A percentile compares a stretch with the other conserved stretches of the same genome.
phyloP scores from a whole-genome alignment of 164 flowering plant species.

The Pachysandra terminalis region DNA sequence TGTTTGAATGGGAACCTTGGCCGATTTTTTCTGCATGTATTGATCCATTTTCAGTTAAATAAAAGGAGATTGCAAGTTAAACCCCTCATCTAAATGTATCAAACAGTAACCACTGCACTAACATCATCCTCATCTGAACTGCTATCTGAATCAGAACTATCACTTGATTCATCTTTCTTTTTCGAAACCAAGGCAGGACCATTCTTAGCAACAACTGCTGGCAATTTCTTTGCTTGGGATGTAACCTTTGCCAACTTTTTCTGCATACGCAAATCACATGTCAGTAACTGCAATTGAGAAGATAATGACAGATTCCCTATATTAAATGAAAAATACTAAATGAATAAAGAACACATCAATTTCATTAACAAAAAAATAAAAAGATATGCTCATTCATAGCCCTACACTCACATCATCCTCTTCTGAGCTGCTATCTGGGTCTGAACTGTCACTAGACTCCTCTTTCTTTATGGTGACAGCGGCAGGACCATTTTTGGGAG shows the following conservation, averaged over 20 bases:
- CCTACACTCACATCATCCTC: slow-evolving; percentile 14
- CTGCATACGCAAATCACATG: not conserved
- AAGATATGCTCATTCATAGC: no score
- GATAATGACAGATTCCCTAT: no score
- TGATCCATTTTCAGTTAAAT: not conserved
- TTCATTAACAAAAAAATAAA: no score
- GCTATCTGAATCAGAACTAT: slow-evolving; percentile 15
- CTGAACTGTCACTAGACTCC: slow-evolving; percentile 18
- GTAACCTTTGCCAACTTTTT: not conserved
- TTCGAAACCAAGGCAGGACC: slow-evolving; percentile 8
- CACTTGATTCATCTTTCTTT: slow-evolving; percentile 20
- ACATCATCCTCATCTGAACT: slow-evolving; percentile 18
- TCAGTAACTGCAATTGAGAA: not conserved
- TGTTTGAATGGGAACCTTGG: not conserved
- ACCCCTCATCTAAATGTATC: not conserved
- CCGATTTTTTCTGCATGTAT: not conserved
- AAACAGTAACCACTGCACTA: not conserved
- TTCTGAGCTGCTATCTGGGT: slow-evolving; percentile 15
- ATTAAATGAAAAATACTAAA: no score
- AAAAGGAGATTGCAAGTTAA: not conserved
- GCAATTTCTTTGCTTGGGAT: not conserved
- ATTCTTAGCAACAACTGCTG: slow-evolving; percentile 13
- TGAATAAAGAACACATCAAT: not conserved
- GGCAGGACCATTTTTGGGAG: slow-evolving; percentile 10
- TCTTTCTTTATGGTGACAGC: slow-evolving; percentile 14